Evolutionary conservation across 768 basidiomycete species (phyloP), one percentile per base, ranked within the genome.

Genomic region (Tulasnella sp.): DNA sequence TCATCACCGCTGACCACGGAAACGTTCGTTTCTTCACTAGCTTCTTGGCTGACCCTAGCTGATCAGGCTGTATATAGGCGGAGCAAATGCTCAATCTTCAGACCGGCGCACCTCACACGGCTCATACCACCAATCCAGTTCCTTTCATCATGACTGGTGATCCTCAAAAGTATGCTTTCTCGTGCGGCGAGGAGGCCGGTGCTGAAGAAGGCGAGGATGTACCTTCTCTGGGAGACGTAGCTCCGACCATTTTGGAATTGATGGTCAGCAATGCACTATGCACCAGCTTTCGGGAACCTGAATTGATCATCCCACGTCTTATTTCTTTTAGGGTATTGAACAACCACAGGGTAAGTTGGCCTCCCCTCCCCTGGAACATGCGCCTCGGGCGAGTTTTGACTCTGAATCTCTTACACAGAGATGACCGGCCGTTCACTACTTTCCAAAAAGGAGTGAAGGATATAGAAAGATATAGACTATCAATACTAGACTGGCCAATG

Each of bases 1-100:
- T 89, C 63, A 75, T 97, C 69, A 94, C 93, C 1, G 84, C 92
- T 11, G 93, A 96, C 70, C 92, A 96, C 70, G 92, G 92, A 2
- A 97, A 97, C 68, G 57, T 59, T 11, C 21, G 57, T 51, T 12
- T 1, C 24, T 50, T n/a, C 25, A 30, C 34, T 7, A 38, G 15
- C 34, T 38, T 15, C 34, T n/a, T n/a, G n/a, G n/a, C n/a, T n/a
- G n/a, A n/a, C 11, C 24, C 38, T n/a, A 49, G 22, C 24, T 12
- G 19, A 15, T 29, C 19, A 15, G 11, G 24, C 4, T 42, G 15
- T 8, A 7, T 3, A 10, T 24, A 59, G 57, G 92, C 92, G 43
- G 92, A 94, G 71, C 87, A 92, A 73, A 93, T 93, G 92, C 73
- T 82, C 62, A 87, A 93, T 70, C 76, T 77, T 2, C 78, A 83